Conservation (phyloP, 495 filamentous ascomycete genomes). For the Penicillium verhagenii region DNA sequence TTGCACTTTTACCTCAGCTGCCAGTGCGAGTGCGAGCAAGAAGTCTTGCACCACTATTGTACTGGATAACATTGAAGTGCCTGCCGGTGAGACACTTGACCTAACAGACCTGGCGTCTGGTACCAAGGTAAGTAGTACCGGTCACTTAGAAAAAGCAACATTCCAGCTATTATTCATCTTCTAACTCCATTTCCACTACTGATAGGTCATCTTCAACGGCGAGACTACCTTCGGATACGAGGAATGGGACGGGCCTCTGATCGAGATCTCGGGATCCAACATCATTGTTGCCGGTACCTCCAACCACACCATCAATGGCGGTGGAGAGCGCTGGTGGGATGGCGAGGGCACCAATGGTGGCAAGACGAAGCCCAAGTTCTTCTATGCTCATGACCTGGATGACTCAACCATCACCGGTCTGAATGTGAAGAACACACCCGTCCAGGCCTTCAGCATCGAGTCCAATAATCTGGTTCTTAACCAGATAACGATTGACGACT, state of each 20-base stretch:
- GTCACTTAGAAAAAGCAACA: neutral
- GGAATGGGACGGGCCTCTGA: constrained; percentile 51
- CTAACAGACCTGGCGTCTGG: constrained; percentile 44
- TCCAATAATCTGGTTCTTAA: constrained; percentile 46
- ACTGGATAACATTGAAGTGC: constrained; percentile 48
- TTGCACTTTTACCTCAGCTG: constrained; percentile 51
- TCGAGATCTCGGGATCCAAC: constrained; percentile 45
- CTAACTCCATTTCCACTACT: neutral
- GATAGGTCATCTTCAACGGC: constrained; percentile 50
- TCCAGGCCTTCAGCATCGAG: constrained; percentile 58
- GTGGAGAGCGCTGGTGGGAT: constrained; percentile 52
- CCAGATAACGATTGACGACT: constrained; percentile 59
- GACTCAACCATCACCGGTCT: constrained; percentile 43
- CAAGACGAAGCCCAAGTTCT: constrained; percentile 58
- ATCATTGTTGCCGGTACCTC: constrained; percentile 36
- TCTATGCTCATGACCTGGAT: constrained; percentile 48
- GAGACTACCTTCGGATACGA: constrained; percentile 53
- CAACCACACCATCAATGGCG: constrained; percentile 39
- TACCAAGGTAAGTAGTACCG: constrained; percentile 31
- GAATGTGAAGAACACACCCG: constrained; percentile 56
- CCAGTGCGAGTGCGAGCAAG: constrained; percentile 43
- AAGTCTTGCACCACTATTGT: constrained; percentile 51
- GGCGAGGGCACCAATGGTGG: constrained; percentile 52
- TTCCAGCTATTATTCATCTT: neutral
- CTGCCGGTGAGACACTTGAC: constrained; percentile 53